Base-by-base conservation (phyloP, 2,329 filamentous ascomycete genomes). In the Fusarium pseudonygamai region DNA sequence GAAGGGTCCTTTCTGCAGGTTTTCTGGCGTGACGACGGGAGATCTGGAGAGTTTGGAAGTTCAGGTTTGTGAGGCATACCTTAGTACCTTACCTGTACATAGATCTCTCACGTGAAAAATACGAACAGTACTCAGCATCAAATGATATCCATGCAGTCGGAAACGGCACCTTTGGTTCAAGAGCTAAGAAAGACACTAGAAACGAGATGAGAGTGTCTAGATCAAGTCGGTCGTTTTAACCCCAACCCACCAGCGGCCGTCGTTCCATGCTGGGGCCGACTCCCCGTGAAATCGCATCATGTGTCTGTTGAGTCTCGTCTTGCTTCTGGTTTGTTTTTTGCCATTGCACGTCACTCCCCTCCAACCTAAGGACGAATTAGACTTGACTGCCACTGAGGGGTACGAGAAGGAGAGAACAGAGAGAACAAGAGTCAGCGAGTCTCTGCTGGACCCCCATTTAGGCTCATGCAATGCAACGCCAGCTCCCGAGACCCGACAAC, bases 381-480 rank as follows among this genome's bases (percentile, higher is more conserved):
- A 32, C 55, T 28, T 46, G 40, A 28, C 56, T 30, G 42, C 26
- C 32, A 37, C n/a, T 37, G 56, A 50, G 56, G 56, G 45, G 50
- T 45, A 37, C 30, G 24, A 60, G 36, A 39, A 43, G 43, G 42
- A 61, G 68, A 49, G 52, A 71, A 59, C 36, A 72, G 71, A 62
- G 71, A 62, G 47, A 64, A 66, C 71, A 69, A 62, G 64, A 71
- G 50, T 46, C 46, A 40, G 42, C 22, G 39, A 49, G 46, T 63
- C 36, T 67, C 46, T 47, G 40, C 39, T 53, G 36, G 55, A 39
- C 49, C 56, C 56, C 40, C 40, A 60, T 58, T 69, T 64, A 71
- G 50, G 69, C 70, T 64, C 55, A 77, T 77, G 75, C 71, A 73
- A 75, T 77, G 73, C 69, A 74, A 69, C 66, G 52, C 59, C 59